Evolutionary conservation across 306 rosid genomes (phyloP).

Genomic region (Betula pendula): DNA sequence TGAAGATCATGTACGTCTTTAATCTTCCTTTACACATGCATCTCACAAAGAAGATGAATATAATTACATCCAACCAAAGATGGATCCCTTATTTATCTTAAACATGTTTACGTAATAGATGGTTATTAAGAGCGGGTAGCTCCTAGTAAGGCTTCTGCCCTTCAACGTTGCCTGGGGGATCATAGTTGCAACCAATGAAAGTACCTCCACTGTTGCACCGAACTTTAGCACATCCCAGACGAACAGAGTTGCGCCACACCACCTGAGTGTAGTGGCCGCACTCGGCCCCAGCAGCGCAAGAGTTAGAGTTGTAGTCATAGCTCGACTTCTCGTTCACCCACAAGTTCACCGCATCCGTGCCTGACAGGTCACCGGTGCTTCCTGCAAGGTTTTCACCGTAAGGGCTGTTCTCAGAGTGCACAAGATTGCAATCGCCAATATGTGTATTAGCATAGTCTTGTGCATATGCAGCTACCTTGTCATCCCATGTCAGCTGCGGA

Average conservation of each 20-base stretch:
- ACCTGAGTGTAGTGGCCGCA: constrained; percentile 48
- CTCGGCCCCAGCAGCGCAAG: neutral
- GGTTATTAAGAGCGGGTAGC: too few relatives aligned
- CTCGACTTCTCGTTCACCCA: constrained; percentile 42
- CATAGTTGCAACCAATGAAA: constrained; percentile 32
- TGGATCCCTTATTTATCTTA: too few relatives aligned
- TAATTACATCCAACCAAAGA: too few relatives aligned
- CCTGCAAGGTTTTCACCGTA: constrained; percentile 42
- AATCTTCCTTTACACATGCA: too few relatives aligned
- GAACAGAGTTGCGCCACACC: constrained; percentile 30
- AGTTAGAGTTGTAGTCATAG: constrained; percentile 37
- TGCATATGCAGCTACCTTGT: constrained; percentile 23
- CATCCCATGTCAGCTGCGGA: constrained; percentile 19
- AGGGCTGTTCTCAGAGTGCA: constrained; percentile 34
- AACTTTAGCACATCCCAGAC: constrained; percentile 35
- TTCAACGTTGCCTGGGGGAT: constrained; percentile 25
- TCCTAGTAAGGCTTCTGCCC: neutral
- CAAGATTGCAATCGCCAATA: constrained; percentile 15
- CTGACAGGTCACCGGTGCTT: constrained; percentile 10
- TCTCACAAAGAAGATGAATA: too few relatives aligned
- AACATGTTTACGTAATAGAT: too few relatives aligned
- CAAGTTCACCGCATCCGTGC: constrained; percentile 30
- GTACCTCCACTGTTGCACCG: constrained; percentile 18
- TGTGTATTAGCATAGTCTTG: constrained; percentile 18
- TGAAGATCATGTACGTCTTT: too few relatives aligned